Percentiles rank a stretch among this genome's conserved stretches.
Evolutionary conservation across 2,329 filamentous ascomycete genomes (phyloP).

Genomic region (Phialocephala subalpina): DNA sequence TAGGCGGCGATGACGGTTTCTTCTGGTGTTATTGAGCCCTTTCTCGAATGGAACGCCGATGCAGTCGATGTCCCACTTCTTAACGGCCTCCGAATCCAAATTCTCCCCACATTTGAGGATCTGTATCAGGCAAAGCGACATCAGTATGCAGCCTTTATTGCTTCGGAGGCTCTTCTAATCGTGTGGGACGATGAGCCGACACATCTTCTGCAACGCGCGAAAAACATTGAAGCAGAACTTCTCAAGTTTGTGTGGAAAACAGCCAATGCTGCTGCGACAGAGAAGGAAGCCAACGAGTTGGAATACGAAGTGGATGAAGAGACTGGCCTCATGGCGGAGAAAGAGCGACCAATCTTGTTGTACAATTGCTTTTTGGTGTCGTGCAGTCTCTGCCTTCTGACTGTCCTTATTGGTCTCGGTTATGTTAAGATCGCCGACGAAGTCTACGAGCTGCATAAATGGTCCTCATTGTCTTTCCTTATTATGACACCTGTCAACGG

Average conservation of each 20-base stretch:
- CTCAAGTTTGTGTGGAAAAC: conserved; percentile 23
- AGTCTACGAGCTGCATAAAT: conserved; percentile 13
- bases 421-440: conserved; percentile 21
- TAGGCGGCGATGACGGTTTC: conserved; percentile 22
- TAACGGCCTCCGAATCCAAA: conserved; percentile 22
- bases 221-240: conserved; percentile 20
- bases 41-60: conserved; percentile 17
- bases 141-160: conserved; percentile 23
- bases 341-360: conserved; percentile 16
- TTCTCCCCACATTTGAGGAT: conserved; percentile 22
- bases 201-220: conserved; percentile 18
- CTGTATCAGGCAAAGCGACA: conserved; percentile 17
- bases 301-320: conserved; percentile 23
- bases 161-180: conserved; percentile 14
- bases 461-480: conserved; percentile 7
- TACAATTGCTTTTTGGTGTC: conserved; percentile 21
- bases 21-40: conserved; percentile 20
- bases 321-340: conserved; percentile 19
- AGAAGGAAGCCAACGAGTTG: conserved; percentile 3
- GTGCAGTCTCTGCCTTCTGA: conserved; percentile 19
- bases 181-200: conserved; percentile 23
- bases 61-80: conserved; percentile 22
- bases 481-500: conserved; percentile 18
- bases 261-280: conserved; percentile 11
- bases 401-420: conserved; percentile 12